phyloP scores from a whole-genome alignment of 441 rosid species.

The Metrosideros polymorpha region DNA sequence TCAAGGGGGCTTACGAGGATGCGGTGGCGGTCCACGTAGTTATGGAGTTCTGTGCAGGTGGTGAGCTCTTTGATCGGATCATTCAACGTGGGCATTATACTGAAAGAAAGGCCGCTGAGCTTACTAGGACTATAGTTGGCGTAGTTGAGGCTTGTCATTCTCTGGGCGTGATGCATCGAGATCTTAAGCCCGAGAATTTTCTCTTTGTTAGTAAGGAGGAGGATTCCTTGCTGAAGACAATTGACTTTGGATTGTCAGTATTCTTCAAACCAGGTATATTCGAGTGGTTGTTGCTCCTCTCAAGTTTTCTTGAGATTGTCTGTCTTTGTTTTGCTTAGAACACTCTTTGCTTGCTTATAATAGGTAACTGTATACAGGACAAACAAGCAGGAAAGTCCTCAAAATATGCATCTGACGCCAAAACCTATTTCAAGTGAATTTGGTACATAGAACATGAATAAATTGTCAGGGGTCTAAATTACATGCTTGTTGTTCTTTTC shows the following conservation, averaged over 20 bases:
- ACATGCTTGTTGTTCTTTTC: neutral
- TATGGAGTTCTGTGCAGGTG: constrained; percentile 91
- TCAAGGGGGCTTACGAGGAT: constrained; percentile 92
- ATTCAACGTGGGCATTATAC: constrained; percentile 87
- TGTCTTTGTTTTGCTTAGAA: neutral
- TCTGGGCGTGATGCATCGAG: constrained; percentile 92
- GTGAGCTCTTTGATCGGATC: constrained; percentile 94
- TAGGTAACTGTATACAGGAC: neutral
- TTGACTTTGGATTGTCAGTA: constrained; percentile 87
- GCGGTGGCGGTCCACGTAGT: constrained; percentile 78
- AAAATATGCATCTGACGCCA: neutral
- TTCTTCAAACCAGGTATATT: constrained; percentile 89
- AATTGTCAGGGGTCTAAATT: neutral
- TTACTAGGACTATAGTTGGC: constrained; percentile 78
- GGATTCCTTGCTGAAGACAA: constrained; percentile 82
- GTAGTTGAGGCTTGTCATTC: constrained; percentile 95
- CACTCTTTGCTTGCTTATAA: neutral
- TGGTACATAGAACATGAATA: neutral
- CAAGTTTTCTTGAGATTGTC: neutral
- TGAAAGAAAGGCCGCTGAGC: constrained; percentile 89
- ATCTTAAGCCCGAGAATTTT: constrained; percentile 94
- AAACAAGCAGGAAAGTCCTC: neutral
- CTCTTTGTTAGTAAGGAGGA: constrained; percentile 65
- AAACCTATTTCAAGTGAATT: neutral
- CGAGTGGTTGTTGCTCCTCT: neutral